Base-by-base conservation (phyloP, 1,284 basidiomycete species). In the Melampsora occidentalis region DNA sequence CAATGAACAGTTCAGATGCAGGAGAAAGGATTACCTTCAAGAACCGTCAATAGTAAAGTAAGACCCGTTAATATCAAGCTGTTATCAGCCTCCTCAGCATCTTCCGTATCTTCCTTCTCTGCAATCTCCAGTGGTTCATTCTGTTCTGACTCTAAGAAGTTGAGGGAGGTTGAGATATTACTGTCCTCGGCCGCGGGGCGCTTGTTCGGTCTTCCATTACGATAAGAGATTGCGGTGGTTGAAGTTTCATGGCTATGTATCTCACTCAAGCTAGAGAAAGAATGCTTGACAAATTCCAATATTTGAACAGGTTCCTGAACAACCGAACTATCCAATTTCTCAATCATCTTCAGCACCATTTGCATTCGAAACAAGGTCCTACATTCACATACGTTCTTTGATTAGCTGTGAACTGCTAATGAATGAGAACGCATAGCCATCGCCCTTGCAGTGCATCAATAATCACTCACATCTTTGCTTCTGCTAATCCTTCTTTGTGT, bases 391-490 rank as follows among this genome's bases (percentile, higher is more conserved):
- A 22, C 12, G 12, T 14, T 2, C 57, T 10, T 28, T 22, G 10
- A 18, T 59, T 5, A 22, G 22, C 22, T 25, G 57, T 2, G 16
- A 59, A 31, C 12, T 10, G 14, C 57, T 59, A 25, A 22, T 25
- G 12, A 59, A 31, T 25, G 51, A 57, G 39, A 14, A 14, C 16
- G 46, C 16, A 39, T 16, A 14, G 3, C 4, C 7, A 68, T 49
- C 9, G 31, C n/a, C 20, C 5, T 49, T 39, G 9, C 33, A 67
- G 16, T 22, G 25, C 9, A 67, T 14, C 12, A 25, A 46, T 39
- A 10, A n/a, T 22, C 25, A 57, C 65, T 61, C 35, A 75, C 71
- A 75, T 75, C 51, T 68, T 67, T 33, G 71, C 71, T 68, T 75
- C 64, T 42, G 35, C n/a, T 48, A 68, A 62, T 10, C 65, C 71